These are phyloP conservation scores for Eimeria necatrix DNA, from an alignment of 169 alveolate species.

Conservation along the genomic window DNA sequence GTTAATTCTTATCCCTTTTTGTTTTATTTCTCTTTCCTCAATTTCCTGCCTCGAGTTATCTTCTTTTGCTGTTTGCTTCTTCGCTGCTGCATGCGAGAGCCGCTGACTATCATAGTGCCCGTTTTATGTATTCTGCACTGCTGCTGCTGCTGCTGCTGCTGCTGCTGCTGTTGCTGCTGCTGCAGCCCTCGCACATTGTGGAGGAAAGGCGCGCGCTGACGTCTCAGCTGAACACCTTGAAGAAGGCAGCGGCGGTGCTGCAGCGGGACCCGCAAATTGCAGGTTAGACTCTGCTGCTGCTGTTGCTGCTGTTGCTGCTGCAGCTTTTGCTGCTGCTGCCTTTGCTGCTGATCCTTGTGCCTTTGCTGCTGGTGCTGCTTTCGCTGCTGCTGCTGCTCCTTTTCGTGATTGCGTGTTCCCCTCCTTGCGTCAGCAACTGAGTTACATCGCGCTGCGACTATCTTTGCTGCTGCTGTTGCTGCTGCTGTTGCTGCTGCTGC, in stretches of 20 bases:
- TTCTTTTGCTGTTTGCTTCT: no score
- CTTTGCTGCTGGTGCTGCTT: background rate
- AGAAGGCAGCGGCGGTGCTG: slow-evolving; percentile 80
- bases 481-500: background rate
- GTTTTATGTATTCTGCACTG: background rate
- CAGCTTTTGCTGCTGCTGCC: background rate
- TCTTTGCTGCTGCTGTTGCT: background rate
- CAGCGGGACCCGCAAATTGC: slow-evolving; percentile 80
- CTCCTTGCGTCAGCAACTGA: background rate
- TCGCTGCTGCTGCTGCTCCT: background rate
- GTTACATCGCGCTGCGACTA: background rate
- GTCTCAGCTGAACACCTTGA: slow-evolving; percentile 74
- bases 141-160: background rate
- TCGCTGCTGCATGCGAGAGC: no score
- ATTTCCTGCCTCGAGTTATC: background rate
- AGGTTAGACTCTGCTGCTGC: background rate
- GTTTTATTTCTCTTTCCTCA: background rate
- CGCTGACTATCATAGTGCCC: no score
- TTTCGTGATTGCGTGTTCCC: background rate
- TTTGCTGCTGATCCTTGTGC: background rate
- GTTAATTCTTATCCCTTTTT: background rate
- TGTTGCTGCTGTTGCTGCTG: background rate
- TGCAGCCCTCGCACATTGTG: slow-evolving; percentile 80
- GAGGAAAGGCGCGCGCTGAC: slow-evolving; percentile 76
- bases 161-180: slow-evolving; percentile 33